Percentiles rank a stretch among this genome's conserved stretches.
These are phyloP conservation scores for Aspergillus quadrilineatus DNA, from an alignment of 2,329 filamentous ascomycete species.

Conservation along the genomic window DNA sequence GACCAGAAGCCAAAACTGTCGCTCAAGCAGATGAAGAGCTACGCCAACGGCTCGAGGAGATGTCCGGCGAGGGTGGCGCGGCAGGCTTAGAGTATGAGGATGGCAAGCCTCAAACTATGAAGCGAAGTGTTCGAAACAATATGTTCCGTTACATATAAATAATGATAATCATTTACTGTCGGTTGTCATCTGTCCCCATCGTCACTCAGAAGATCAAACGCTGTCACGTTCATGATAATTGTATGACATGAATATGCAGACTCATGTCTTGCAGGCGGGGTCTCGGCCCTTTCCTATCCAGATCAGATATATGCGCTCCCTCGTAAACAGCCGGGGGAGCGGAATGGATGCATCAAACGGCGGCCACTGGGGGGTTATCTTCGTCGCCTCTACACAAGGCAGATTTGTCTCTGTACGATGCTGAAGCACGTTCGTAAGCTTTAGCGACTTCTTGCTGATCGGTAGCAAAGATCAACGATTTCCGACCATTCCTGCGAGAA, in stretches of 20 bases:
- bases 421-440: not conserved
- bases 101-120: slow-evolving; percentile 70
- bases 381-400: slow-evolving; percentile 6
- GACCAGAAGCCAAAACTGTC: slow-evolving; percentile 53
- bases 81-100: slow-evolving; percentile 74
- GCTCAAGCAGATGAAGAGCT: slow-evolving; percentile 67
- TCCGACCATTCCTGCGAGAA: slow-evolving; percentile 51
- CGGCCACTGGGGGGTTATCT: not conserved
- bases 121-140: slow-evolving; percentile 70
- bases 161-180: not conserved
- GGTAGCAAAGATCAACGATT: slow-evolving; percentile 15
- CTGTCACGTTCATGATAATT: not conserved
- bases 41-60: slow-evolving; percentile 61
- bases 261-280: not conserved
- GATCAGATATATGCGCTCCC: not conserved
- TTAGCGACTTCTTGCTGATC: slow-evolving; percentile 12
- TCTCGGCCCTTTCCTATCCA: not conserved
- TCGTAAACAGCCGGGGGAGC: not conserved
- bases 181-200: not conserved
- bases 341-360: not conserved
- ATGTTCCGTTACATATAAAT: slow-evolving; percentile 70
- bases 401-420: not conserved
- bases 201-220: not conserved
- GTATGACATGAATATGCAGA: not conserved
- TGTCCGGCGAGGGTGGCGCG: slow-evolving; percentile 68